phyloP scores from a whole-genome alignment of 257 asterid genomes.

The Ligustrum vulgare region DNA sequence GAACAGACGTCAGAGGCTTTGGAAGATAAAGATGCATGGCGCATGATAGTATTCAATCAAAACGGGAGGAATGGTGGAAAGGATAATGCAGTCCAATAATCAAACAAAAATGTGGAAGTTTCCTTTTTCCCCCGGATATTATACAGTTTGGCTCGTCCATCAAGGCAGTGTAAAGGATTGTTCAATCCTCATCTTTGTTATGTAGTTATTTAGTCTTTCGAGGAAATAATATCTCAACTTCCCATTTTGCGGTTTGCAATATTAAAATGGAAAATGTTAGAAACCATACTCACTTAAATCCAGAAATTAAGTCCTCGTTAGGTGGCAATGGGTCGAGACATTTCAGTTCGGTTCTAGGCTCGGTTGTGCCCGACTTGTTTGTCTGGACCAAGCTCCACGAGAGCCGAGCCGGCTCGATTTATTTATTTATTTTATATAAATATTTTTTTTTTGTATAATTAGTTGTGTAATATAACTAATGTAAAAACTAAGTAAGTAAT shows the following conservation, averaged over 20 bases:
- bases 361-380: no score
- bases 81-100: background rate
- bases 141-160: constrained; percentile 26
- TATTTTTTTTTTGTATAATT: no score
- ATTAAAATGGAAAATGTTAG: no score
- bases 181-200: constrained; percentile 2
- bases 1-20: background rate
- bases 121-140: background rate
- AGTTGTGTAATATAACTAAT: no score
- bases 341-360: no score
- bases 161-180: constrained; percentile 10
- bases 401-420: no score
- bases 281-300: no score
- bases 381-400: no score
- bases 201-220: constrained; percentile 20
- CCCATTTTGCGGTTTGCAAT: background rate
- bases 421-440: no score
- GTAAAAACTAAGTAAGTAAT: no score
- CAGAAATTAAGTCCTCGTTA: no score
- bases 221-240: background rate
- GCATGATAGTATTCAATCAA: background rate
- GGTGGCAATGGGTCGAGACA: no score
- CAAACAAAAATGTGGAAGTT: background rate
- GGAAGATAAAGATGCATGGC: background rate
- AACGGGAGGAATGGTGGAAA: background rate